phyloP scores from a whole-genome alignment of 805 yeast genomes.

The Henningerozyma blattae region DNA sequence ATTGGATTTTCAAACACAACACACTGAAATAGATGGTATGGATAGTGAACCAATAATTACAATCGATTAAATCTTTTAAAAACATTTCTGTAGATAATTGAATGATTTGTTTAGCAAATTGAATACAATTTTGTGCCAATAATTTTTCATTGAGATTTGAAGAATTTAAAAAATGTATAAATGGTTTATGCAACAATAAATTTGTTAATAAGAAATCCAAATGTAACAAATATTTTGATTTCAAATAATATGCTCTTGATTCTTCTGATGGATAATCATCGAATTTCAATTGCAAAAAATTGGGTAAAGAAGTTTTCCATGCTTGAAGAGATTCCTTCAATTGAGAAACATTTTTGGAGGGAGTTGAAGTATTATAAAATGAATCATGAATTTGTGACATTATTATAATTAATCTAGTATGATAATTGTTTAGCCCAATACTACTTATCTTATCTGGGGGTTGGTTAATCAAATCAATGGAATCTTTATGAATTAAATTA shows the following conservation, averaged over 20 bases:
- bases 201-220: conserved; percentile 66
- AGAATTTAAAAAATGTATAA: conserved; percentile 69
- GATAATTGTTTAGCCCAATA: conserved; percentile 74
- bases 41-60: conserved; percentile 86
- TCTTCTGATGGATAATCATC: conserved; percentile 46
- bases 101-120: conserved; percentile 73
- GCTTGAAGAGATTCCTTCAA: conserved; percentile 56
- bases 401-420: conserved; percentile 61
- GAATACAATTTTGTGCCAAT: conserved; percentile 76
- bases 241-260: conserved; percentile 33
- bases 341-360: conserved; percentile 33
- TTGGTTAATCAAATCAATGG: conserved; percentile 44
- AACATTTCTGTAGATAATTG: conserved; percentile 73
- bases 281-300: conserved; percentile 46
- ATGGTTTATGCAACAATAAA: conserved; percentile 75
- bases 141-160: no score
- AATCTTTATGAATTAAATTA: conserved; percentile 44
- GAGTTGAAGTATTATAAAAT: conserved; percentile 1
- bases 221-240: conserved; percentile 66
- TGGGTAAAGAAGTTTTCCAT: conserved; percentile 65
- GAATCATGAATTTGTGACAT: conserved; percentile 24
- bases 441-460: conserved; percentile 38
- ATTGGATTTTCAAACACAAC: conserved; percentile 72
- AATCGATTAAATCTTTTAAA: conserved; percentile 54
- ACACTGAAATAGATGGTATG: conserved; percentile 83